Conservation (phyloP, 1,284 basidiomycete species). For the Cutaneotrichosporon dermatis region DNA sequence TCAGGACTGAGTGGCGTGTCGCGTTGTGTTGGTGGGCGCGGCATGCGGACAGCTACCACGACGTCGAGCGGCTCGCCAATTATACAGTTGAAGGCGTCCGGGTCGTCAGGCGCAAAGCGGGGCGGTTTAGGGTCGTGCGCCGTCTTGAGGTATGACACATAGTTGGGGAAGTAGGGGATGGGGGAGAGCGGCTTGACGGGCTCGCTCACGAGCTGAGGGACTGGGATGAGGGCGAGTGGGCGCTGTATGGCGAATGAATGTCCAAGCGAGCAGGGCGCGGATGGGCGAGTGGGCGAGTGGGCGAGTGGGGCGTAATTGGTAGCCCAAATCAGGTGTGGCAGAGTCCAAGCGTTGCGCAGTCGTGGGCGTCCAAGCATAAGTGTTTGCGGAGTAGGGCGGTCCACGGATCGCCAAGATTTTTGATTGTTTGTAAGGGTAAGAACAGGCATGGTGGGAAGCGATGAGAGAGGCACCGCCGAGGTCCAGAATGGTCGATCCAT, state of each 20-base stretch:
- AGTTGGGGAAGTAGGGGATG: constrained; percentile 41
- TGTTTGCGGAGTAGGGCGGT: no score
- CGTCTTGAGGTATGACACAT: constrained; percentile 39
- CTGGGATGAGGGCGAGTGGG: constrained; percentile 14
- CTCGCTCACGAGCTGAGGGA: constrained; percentile 11
- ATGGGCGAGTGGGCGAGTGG: background rate
- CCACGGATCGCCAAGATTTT: no score
- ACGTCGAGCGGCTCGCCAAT: constrained; percentile 33
- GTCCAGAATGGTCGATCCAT: no score
- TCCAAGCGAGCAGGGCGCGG: background rate
- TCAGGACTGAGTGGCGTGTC: background rate
- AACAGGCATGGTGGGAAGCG: no score
- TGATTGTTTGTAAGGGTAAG: no score
- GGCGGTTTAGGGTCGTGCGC: constrained; percentile 28
- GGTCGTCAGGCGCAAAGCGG: constrained; percentile 19
- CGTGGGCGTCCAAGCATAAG: no score
- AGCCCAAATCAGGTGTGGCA: background rate
- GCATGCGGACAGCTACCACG: constrained; percentile 40
- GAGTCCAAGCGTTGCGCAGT: no score
- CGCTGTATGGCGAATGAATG: constrained; percentile 2
- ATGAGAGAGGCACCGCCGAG: no score
- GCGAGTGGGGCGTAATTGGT: background rate
- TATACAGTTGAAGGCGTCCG: constrained; percentile 24
- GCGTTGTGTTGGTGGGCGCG: constrained; percentile 6
- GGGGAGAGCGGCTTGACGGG: constrained; percentile 24